A percentile compares a stretch with the other conserved stretches of the same genome.
These are phyloP conservation scores for Daldinia concentrica DNA, from an alignment of 495 filamentous ascomycete species.

Conservation along the genomic window DNA sequence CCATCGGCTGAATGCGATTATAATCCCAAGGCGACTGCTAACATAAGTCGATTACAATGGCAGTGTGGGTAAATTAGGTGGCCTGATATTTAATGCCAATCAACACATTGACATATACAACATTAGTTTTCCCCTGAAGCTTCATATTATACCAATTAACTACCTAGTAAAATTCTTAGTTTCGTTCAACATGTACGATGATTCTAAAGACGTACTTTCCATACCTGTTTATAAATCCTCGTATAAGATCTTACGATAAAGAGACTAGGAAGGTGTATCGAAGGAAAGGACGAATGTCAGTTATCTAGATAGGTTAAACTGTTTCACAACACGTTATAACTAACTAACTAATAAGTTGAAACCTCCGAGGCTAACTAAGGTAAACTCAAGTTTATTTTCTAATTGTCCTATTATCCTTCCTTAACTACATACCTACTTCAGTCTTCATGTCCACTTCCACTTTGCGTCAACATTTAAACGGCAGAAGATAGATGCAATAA, in stretches of 20 bases:
- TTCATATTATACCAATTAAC: neutral
- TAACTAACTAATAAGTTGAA: too few species aligned
- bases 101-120: neutral
- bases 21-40: neutral
- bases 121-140: neutral
- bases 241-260: too few species aligned
- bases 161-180: too few species aligned
- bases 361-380: too few species aligned
- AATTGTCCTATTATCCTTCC: neutral
- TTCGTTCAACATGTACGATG: too few species aligned
- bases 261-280: neutral
- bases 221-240: too few species aligned
- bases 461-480: neutral
- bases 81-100: constrained; percentile 14
- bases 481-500: neutral
- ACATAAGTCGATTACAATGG: neutral
- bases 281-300: neutral
- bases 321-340: neutral
- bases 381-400: neutral
- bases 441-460: neutral
- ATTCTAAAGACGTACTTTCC: too few species aligned
- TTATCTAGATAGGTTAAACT: neutral
- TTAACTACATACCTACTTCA: neutral
- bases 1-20: constrained; percentile 9
- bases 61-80: constrained; percentile 29